Evolutionary conservation across 371 early-diverging fungal genomes (phyloP).

Genomic region (Mucor lusitanicus): DNA sequence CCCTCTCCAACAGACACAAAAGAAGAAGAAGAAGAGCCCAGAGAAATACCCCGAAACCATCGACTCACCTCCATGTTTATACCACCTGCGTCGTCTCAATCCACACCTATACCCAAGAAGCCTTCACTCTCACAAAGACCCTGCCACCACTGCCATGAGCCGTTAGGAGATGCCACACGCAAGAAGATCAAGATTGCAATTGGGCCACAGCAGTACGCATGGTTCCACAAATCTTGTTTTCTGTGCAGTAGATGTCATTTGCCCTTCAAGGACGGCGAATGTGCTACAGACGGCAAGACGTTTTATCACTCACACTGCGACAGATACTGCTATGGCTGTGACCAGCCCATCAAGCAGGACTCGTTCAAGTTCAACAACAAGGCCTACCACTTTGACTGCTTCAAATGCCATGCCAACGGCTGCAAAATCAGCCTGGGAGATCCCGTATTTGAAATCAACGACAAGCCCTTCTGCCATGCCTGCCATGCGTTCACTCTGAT

Average conservation of each 20-base stretch:
- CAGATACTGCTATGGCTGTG: slow-evolving; percentile 8
- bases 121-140: slow-evolving; percentile 9
- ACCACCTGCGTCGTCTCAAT: slow-evolving; percentile 3
- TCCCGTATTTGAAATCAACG: slow-evolving; percentile 19
- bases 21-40: not conserved
- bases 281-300: slow-evolving; percentile 44
- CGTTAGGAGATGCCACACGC: slow-evolving; percentile 24
- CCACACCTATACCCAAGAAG: not conserved
- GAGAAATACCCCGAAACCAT: not conserved
- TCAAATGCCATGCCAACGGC: slow-evolving; percentile 34
- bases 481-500: not conserved
- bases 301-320: slow-evolving; percentile 55
- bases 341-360: slow-evolving; percentile 12
- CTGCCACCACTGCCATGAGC: slow-evolving; percentile 32
- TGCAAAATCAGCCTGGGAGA: slow-evolving; percentile 12
- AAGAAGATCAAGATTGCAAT: slow-evolving; percentile 25
- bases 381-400: slow-evolving; percentile 24
- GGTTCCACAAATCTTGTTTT: slow-evolving; percentile 72
- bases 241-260: slow-evolving; percentile 66
- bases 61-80: slow-evolving; percentile 3
- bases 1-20: slow-evolving; percentile 14
- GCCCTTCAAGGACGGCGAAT: slow-evolving; percentile 65
- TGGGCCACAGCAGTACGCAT: slow-evolving; percentile 24
- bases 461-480: slow-evolving; percentile 7
- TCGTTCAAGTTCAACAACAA: slow-evolving; percentile 16